Base-by-base conservation (phyloP, 768 basidiomycete species). In the Suillus sp. region DNA sequence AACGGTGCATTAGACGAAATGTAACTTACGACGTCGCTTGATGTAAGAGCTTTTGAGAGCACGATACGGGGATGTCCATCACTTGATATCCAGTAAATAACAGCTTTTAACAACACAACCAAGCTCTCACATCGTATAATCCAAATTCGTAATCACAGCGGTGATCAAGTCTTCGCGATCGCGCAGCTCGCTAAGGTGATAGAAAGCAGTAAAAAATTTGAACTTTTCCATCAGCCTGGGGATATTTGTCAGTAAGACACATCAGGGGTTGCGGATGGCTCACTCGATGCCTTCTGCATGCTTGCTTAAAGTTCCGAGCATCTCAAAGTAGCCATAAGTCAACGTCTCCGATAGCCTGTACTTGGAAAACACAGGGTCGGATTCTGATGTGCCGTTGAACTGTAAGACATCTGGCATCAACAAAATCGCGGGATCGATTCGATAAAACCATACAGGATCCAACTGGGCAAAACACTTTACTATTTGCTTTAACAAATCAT, bases 21-120 rank as follows among this genome's bases (percentile, higher is more conserved):
- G 30, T 25, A 22, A 59, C 79, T 47, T 67, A 91, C 94, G 78
- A 90, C 90, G 75, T 95, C 95, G 72, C 88, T 93, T 0, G 96
- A 98, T 0, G 96, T 98, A 56, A 99, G 79, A 0, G 96, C 93
- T 71, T 98, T 99, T 18, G 93, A 94, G 25, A 99, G 76, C 14
- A 99, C 88, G 50, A 99, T 92, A 22, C 97, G 88, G 0, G 95
- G 84, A 75, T 99, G 97, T 0, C 96, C 95, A 75, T 98, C 95
- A 65, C 96, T 98, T 34, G 43, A 43, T 47, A 40, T n/a, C 62
- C 35, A 43, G 63, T 25, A 48, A 35, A 62, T 65, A 32, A 62
- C 43, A 62, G 48, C 48, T 13, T 42, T 20, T 32, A 42, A 34
- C 32, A 55, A 63, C 6, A 65, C 61, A 38, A 25, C 40, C 37